A percentile compares a stretch with the other conserved stretches of the same genome.
Conservation (phyloP, 345 rosid genomes). For the Litchi chinensis region DNA sequence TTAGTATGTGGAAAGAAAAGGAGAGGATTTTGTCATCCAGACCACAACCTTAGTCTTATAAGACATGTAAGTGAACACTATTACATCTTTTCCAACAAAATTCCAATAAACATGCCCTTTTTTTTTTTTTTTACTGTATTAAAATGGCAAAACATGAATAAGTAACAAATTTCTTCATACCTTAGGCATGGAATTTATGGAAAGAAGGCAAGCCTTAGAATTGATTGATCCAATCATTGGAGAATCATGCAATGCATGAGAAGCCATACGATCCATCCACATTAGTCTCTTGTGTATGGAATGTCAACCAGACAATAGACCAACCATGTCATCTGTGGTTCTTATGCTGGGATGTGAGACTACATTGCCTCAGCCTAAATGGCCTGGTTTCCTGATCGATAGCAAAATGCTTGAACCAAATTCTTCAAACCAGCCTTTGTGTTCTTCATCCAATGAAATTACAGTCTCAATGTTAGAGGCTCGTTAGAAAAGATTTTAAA, state of each 20-base stretch:
- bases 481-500: background rate
- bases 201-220: constrained; percentile 19
- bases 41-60: constrained; percentile 24
- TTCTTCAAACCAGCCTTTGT: constrained; percentile 21
- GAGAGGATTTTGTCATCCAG: constrained; percentile 24
- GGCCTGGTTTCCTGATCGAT: constrained; percentile 24
- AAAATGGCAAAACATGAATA: no score
- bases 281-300: no score
- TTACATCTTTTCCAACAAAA: no score
- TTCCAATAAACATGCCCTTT: no score
- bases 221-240: no score
- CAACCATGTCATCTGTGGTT: no score
- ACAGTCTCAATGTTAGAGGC: constrained; percentile 25
- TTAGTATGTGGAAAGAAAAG: constrained; percentile 34
- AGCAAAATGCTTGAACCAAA: constrained; percentile 21
- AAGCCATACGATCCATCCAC: no score
- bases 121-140: no score
- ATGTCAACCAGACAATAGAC: no score
- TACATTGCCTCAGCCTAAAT: constrained; percentile 29
- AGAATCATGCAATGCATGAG: no score
- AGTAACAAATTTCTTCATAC: background rate
- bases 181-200: constrained; percentile 45
- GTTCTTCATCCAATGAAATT: constrained; percentile 28
- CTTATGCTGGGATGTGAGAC: constrained; percentile 27
- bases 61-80: constrained; percentile 29